Base-by-base conservation (phyloP, 2,329 filamentous ascomycete genomes). In the Colletotrichum sp. region DNA sequence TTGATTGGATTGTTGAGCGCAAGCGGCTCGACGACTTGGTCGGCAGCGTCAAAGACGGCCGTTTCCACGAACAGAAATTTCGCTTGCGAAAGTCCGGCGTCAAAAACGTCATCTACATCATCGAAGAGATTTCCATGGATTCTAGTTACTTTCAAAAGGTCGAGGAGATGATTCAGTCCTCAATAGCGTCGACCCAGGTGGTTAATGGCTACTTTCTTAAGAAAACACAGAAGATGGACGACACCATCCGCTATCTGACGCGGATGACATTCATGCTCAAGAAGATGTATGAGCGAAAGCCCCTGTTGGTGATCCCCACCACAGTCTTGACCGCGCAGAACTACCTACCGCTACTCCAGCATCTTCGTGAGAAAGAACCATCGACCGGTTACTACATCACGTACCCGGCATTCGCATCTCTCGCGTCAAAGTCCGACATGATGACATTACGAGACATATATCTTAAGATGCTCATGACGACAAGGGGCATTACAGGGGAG, bases 391-490 rank as follows among this genome's bases (percentile, higher is more conserved):
- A 92, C 81, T 89, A 93, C 80, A 90, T 95, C 75, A 95, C 90
- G 13, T 96, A 95, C 79, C 86, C 89, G 0, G 93, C 93, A 0
- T 96, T 96, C 82, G 91, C 93, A 0, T 92, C 92, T 1, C 85
- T 96, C 60, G 92, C 92, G 1, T 95, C 93, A 10, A 97, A 97
- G 83, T 95, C 94, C 0, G 93, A 95, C 69, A 90, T 90, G 75
- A 90, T 95, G 79, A 95, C 94, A 0, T 86, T 96, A 12, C 88
- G 94, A 71, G 95, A 97, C 79, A 84, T 96, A 0, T 96, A 92
- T 79, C 86, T 97, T 30, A 96, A 96, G 84, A 96, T 97, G 94
- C 89, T 97, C 64, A 96, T 97, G 94, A 95, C 94, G 78, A 95
- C 91, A 3, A 90, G 90, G 71, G 94, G 94, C 2, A 88, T 97